phyloP scores from a whole-genome alignment of 2,329 filamentous ascomycete genomes.

The Pseudopithomyces chartarum region DNA sequence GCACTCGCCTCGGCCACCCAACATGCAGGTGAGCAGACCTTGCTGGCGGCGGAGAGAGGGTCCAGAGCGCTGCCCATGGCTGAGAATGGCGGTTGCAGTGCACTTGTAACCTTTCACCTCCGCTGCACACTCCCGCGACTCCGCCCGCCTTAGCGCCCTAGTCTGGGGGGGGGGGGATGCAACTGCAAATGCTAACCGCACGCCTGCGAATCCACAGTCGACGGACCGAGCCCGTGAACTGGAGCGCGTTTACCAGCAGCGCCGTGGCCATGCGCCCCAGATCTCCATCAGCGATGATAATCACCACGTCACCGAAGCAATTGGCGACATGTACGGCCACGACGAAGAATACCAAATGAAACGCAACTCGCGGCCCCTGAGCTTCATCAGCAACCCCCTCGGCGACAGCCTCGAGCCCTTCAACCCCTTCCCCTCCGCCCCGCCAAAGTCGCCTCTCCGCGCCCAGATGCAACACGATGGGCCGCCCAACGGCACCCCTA shows the following conservation, averaged over 20 bases:
- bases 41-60: neutral
- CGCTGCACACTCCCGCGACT: conserved; percentile 11
- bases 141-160: conserved; percentile 1
- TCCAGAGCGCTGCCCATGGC: neutral
- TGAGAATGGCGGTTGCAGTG: neutral
- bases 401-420: conserved; percentile 53
- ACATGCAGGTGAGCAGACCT: conserved; percentile 15
- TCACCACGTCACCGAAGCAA: conserved; percentile 93
- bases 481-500: conserved; percentile 24
- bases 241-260: conserved; percentile 55
- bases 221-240: conserved; percentile 51
- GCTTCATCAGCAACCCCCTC: conserved; percentile 69
- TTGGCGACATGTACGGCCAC: conserved; percentile 87
- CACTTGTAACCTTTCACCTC: conserved; percentile 7
- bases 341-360: conserved; percentile 64
- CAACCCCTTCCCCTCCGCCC: conserved; percentile 45
- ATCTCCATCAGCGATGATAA: conserved; percentile 82
- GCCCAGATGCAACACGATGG: conserved; percentile 41
- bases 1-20: conserved; percentile 7
- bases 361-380: conserved; percentile 70
- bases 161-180: neutral
- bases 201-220: conserved; percentile 34
- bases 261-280: conserved; percentile 64
- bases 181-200: conserved; percentile 34
- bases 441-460: conserved; percentile 48